A percentile compares a stretch with the other conserved stretches of the same genome.
phyloP scores from a whole-genome alignment of 2,329 filamentous ascomycete species.

The Colletotrichum liaoningense region DNA sequence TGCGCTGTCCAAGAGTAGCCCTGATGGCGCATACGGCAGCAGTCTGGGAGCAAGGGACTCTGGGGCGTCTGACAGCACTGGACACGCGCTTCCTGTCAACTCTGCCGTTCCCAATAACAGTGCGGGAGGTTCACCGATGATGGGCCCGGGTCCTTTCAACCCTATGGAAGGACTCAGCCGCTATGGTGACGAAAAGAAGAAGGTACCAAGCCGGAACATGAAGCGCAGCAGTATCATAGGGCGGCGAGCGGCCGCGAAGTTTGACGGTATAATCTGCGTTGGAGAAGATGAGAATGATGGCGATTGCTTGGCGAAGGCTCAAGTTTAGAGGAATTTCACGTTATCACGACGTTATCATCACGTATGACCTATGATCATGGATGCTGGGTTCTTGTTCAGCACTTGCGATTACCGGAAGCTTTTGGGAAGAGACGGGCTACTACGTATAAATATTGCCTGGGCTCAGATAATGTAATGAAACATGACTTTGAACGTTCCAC shows the following conservation, averaged over 20 bases:
- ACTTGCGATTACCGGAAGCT: neutral
- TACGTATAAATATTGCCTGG: constrained; percentile 4
- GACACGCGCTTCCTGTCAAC: neutral
- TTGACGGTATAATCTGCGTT: neutral
- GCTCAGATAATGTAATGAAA: constrained; percentile 17
- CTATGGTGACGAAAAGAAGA: constrained; percentile 4
- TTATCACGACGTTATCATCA: neutral
- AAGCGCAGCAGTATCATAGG: constrained; percentile 32
- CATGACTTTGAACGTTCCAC: neutral
- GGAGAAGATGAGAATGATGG: neutral
- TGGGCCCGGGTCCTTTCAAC: neutral
- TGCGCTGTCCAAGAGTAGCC: constrained; percentile 15
- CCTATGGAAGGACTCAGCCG: constrained; percentile 7
- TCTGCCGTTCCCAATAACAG: neutral
- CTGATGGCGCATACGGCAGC: constrained; percentile 19
- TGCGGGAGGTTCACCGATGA: neutral
- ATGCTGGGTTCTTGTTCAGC: neutral
- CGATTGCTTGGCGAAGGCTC: neutral
- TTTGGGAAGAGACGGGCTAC: neutral
- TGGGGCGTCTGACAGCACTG: constrained; percentile 13
- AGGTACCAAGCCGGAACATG: neutral
- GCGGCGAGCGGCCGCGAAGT: constrained; percentile 13
- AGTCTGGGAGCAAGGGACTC: constrained; percentile 30
- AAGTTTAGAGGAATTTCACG: neutral
- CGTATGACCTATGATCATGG: constrained; percentile 22